Conservation (phyloP, 129 eudicot species). For the Rutidosis leptorrhynchoides region DNA sequence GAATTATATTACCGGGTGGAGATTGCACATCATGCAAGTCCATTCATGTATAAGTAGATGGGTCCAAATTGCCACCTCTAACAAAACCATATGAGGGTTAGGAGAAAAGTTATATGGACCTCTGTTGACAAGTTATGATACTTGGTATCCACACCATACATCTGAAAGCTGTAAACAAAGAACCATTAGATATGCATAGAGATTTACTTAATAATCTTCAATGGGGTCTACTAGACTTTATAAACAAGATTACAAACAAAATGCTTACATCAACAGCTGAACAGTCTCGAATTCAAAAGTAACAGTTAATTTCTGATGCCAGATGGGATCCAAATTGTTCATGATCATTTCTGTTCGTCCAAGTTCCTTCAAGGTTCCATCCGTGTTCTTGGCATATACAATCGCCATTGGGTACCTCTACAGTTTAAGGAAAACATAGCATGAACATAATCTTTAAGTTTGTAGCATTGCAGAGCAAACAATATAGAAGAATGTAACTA, state of each 20-base stretch:
- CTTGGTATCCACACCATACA: conserved; percentile 86
- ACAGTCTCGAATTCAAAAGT: conserved; percentile 84
- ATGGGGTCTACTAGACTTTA: conserved; percentile 12
- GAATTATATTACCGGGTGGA: neutral
- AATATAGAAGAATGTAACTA: neutral
- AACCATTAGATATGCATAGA: conserved; percentile 16
- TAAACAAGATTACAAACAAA: conserved; percentile 21
- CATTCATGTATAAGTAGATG: neutral
- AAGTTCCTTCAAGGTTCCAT: conserved; percentile 74
- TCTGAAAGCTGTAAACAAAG: conserved; percentile 64
- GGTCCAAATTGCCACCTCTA: neutral
- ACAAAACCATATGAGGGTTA: neutral
- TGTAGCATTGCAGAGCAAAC: conserved; percentile 11
- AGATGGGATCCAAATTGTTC: conserved; percentile 76
- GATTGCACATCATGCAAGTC: neutral
- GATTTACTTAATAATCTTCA: conserved; percentile 6
- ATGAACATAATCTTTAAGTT: conserved; percentile 5
- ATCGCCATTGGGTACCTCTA: conserved; percentile 98
- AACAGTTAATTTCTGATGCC: conserved; percentile 73
- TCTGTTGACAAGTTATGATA: conserved; percentile 71
- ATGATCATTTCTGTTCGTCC: conserved; percentile 96
- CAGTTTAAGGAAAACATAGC: conserved; percentile 18
- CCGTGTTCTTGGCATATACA: conserved; percentile 54
- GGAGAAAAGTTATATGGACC: conserved; percentile 43
- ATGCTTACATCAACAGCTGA: conserved; percentile 72